Evolutionary conservation across 2,329 filamentous ascomycete species (phyloP).

Genomic region (Pleomassaria siparia): DNA sequence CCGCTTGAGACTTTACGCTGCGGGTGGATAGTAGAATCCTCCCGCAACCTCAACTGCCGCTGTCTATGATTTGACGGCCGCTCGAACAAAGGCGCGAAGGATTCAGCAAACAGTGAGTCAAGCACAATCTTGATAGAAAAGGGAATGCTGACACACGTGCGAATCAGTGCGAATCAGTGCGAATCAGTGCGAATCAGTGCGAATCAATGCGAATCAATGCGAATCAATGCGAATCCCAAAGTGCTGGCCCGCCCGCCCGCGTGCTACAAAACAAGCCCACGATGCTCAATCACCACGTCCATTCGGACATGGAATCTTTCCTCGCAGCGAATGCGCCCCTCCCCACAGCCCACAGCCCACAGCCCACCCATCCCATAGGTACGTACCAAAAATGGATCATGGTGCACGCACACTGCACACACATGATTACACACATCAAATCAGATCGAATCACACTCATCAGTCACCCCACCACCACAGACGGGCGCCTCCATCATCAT

Average conservation of each 20-base stretch:
- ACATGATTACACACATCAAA: too few relatives aligned
- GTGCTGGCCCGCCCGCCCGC: not conserved
- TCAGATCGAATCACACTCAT: not conserved
- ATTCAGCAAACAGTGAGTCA: not conserved
- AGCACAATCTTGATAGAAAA: not conserved
- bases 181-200: too few relatives aligned
- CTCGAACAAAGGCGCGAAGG: not conserved
- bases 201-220: too few relatives aligned
- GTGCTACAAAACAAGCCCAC: too few relatives aligned
- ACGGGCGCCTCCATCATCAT: not conserved
- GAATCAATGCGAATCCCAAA: not conserved
- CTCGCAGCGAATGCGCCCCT: not conserved
- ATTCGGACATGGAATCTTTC: not conserved
- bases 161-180: not conserved
- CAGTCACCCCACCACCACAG: not conserved
- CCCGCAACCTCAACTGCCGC: not conserved
- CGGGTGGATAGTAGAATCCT: not conserved
- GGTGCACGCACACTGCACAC: not conserved
- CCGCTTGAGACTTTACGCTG: not conserved
- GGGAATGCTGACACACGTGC: not conserved
- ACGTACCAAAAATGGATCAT: not conserved
- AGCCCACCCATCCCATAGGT: too few relatives aligned
- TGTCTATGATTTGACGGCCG: not conserved
- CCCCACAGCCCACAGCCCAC: slow-evolving; percentile 1
- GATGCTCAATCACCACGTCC: not conserved